These are phyloP conservation scores for Blastosporella zonata DNA, from an alignment of 1,284 basidiomycete genomes.

Conservation along the genomic window DNA sequence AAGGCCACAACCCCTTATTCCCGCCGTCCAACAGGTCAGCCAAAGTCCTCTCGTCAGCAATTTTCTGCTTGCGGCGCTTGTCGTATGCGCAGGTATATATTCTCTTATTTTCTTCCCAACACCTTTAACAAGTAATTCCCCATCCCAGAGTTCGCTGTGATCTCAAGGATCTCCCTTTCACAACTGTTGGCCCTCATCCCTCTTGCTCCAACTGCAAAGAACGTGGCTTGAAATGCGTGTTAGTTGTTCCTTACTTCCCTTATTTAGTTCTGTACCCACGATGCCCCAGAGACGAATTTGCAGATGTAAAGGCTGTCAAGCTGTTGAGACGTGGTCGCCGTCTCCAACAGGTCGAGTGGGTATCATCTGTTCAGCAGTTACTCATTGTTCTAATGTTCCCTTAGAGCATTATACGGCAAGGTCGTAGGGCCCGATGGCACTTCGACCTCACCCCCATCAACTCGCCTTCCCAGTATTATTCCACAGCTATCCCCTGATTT, in stretches of 20 bases:
- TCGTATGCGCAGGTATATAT: slow-evolving; percentile 71
- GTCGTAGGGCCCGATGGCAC: slow-evolving; percentile 37
- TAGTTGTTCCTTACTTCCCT: slow-evolving; percentile 18
- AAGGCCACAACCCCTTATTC: slow-evolving; percentile 45
- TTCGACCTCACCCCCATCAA: slow-evolving; percentile 29
- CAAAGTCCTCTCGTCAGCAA: slow-evolving; percentile 75
- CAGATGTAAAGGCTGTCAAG: slow-evolving; percentile 85
- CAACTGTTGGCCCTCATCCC: slow-evolving; percentile 46
- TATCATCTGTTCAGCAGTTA: slow-evolving; percentile 16
- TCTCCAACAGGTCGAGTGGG: slow-evolving; percentile 78
- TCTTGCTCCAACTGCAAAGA: slow-evolving; percentile 86
- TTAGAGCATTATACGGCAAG: slow-evolving; percentile 63
- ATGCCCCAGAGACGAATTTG: slow-evolving; percentile 76
- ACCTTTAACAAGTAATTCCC: not conserved
- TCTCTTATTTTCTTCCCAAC: slow-evolving; percentile 2
- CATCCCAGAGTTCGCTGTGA: slow-evolving; percentile 69
- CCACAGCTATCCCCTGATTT: slow-evolving; percentile 75
- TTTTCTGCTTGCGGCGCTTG: slow-evolving; percentile 89
- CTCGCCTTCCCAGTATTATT: slow-evolving; percentile 46
- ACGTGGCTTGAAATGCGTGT: slow-evolving; percentile 81
- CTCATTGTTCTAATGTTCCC: slow-evolving; percentile 7
- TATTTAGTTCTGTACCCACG: slow-evolving; percentile 12
- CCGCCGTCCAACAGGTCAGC: slow-evolving; percentile 53
- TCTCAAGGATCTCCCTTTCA: slow-evolving; percentile 66
- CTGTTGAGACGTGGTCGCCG: slow-evolving; percentile 78